Evolutionary conservation across 305 asterid species (phyloP), one percentile per base, ranked within the genome.

Genomic region (Striga hermonthica): DNA sequence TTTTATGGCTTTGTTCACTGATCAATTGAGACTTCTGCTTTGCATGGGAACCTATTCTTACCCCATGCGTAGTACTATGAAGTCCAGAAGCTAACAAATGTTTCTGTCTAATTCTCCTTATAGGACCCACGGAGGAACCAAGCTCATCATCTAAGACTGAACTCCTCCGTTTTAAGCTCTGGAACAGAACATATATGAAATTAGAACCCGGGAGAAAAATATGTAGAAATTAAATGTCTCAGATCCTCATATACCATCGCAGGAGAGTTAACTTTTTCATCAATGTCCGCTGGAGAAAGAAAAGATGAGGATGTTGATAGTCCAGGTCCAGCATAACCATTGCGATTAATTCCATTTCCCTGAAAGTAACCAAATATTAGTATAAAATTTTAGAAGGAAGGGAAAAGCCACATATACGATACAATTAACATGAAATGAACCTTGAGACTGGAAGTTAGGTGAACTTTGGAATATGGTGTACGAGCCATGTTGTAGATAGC

Each of bases 51-150:
- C 74, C 73, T 73, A 71, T 64, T 70, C 79, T 83, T 40, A 57
- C 61, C 28, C 81, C 85, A 66, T 64, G 72, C 49, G 77, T 59
- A 55, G 68, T 57, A 55, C 60, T 81, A 14, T 72, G 68, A 49
- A 57, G 48, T 73, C 76, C 76, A 66, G 85, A 74, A 58, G 83
- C 72, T 60, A 81, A 71, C 43, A 83, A 80, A 79, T 83, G 67
- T 69, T 85, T 93, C 84, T 80, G 97, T 67, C 95, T 80, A 61
- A 81, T 85, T 71, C 97, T 86, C 65, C 99, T 81, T 73, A 93
- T 69, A 7, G 97, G 85, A 71, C 94, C 96, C 68, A 79, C 74
- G 45, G 96, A 81, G 57, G 96, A 81, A 57, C 95, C 93, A 70
- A 78, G 71, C 68, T 82, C 96, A 76, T 84, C 96, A 74, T 88